Percentiles rank a stretch among this genome's conserved stretches.
Conservation (phyloP, 805 yeast species). For the Torulaspora microellipsoides region DNA sequence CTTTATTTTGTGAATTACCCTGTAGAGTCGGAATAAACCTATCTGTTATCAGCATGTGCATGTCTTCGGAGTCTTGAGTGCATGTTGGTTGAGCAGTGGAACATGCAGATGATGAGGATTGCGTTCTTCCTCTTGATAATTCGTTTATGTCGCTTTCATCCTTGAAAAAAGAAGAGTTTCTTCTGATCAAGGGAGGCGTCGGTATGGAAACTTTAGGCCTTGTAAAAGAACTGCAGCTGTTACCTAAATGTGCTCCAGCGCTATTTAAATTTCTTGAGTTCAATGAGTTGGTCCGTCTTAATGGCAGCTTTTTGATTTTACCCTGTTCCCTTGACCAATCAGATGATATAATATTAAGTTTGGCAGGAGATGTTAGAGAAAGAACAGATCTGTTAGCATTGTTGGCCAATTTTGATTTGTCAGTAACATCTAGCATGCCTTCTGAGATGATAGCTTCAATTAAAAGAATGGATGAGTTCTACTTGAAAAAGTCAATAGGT, state of each 20-base stretch:
- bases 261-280: slow-evolving; percentile 15
- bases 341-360: slow-evolving; percentile 40
- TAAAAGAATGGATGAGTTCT: too few species aligned
- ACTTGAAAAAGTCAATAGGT: too few species aligned
- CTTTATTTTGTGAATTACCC: slow-evolving; percentile 37
- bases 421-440: slow-evolving; percentile 11
- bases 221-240: slow-evolving; percentile 10
- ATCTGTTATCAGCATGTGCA: slow-evolving; percentile 40
- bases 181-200: slow-evolving; percentile 31
- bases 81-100: slow-evolving; percentile 6
- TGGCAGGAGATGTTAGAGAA: slow-evolving; percentile 44
- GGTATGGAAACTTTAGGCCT: slow-evolving; percentile 27
- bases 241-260: slow-evolving; percentile 1
- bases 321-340: slow-evolving; percentile 19
- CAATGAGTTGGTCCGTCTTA: slow-evolving; percentile 25
- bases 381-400: slow-evolving; percentile 35
- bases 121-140: slow-evolving; percentile 3
- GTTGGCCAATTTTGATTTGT: slow-evolving; percentile 14
- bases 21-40: slow-evolving; percentile 59
- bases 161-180: slow-evolving; percentile 33
- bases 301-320: slow-evolving; percentile 23
- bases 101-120: slow-evolving; percentile 9
- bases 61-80: slow-evolving; percentile 19
- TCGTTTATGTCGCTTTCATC: slow-evolving; percentile 24
- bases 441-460: background rate